Evolutionary conservation across 148 eudicot genomes (phyloP).

Genomic region (Vaccinium macrocarpon): DNA sequence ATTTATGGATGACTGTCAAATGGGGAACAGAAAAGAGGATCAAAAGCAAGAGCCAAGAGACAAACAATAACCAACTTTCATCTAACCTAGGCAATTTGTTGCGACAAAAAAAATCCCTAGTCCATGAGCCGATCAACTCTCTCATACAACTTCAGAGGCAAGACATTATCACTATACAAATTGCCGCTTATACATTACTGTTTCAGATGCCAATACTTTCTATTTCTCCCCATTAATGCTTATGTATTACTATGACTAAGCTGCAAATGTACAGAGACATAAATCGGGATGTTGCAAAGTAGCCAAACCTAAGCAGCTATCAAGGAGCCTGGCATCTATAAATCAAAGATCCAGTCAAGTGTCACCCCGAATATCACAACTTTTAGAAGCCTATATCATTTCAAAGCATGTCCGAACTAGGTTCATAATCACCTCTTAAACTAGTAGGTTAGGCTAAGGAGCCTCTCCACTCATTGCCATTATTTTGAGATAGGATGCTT

Average conservation of each 20-base stretch:
- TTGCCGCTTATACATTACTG: not conserved
- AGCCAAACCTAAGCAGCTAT: not conserved
- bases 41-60: constrained; percentile 3
- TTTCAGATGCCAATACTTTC: not conserved
- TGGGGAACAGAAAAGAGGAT: not conserved
- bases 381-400: not conserved
- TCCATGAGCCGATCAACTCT: not conserved
- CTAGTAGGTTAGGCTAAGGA: too few species aligned
- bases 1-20: not conserved
- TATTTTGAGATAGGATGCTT: too few species aligned
- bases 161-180: not conserved
- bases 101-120: not conserved
- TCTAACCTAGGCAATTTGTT: not conserved
- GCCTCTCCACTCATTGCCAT: too few species aligned
- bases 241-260: not conserved
- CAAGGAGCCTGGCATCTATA: not conserved
- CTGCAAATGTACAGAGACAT: not conserved
- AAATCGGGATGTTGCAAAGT: not conserved
- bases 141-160: not conserved
- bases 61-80: not conserved
- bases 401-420: not conserved
- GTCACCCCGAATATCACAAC: not conserved
- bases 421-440: too few species aligned
- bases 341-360: not conserved
- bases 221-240: not conserved